Evolutionary conservation across 2,329 filamentous ascomycete species (phyloP).

Genomic region (Stagonosporopsis vannaccii): DNA sequence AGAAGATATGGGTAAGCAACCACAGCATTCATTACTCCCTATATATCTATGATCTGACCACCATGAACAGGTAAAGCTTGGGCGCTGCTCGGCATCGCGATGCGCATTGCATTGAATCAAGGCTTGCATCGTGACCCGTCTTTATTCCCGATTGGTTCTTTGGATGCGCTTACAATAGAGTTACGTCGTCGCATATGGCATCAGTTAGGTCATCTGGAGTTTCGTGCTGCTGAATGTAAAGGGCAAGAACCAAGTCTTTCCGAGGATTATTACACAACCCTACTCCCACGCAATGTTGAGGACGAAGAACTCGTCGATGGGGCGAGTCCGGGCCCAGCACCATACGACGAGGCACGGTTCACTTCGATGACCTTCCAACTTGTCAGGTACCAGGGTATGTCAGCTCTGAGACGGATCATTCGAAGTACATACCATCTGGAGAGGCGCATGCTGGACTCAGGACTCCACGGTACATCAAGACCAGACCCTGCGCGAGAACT

Average conservation of each 20-base stretch:
- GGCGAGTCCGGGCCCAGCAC: constrained; percentile 36
- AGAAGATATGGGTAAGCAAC: constrained; percentile 47
- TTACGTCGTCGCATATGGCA: constrained; percentile 48
- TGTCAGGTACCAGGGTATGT: constrained; percentile 45
- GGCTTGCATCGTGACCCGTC: constrained; percentile 50
- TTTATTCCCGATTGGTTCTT: constrained; percentile 45
- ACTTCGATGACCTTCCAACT: constrained; percentile 49
- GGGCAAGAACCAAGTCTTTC: constrained; percentile 49
- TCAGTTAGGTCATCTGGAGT: constrained; percentile 49
- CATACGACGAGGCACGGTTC: constrained; percentile 43
- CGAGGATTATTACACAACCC: constrained; percentile 49
- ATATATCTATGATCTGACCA: neutral
- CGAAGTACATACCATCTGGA: constrained; percentile 50
- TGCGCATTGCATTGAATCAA: constrained; percentile 48
- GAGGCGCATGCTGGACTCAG: constrained; percentile 45
- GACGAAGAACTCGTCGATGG: constrained; percentile 50
- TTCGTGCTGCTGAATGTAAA: constrained; percentile 49
- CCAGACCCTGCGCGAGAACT: constrained; percentile 46
- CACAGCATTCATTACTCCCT: neutral
- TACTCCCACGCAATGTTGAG: constrained; percentile 49
- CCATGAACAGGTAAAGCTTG: constrained; percentile 43
- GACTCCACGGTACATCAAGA: constrained; percentile 41
- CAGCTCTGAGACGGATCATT: constrained; percentile 44
- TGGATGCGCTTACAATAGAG: constrained; percentile 50
- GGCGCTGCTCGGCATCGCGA: constrained; percentile 48